These are phyloP conservation scores for Hanseniaspora gamundiae DNA, from an alignment of 1,139 yeast genomes.

Conservation along the genomic window DNA sequence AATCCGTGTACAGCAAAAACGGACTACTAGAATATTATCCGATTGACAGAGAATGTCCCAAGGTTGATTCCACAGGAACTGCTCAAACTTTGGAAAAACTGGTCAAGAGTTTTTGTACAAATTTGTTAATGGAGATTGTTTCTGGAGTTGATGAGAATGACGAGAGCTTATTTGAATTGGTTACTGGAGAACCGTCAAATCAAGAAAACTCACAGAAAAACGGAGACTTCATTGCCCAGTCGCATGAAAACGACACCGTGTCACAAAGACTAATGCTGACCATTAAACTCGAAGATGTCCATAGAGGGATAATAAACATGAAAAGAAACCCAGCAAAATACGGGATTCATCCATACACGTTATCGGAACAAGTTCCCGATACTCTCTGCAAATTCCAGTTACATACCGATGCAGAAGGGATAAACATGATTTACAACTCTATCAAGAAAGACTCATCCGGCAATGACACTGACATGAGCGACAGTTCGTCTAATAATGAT, in stretches of 20 bases:
- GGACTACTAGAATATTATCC: constrained; percentile 14
- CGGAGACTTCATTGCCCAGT: background rate
- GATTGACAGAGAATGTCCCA: constrained; percentile 9
- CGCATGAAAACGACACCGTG: background rate
- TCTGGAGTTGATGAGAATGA: background rate
- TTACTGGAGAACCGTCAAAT: background rate
- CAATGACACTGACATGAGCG: background rate
- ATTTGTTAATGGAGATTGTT: background rate
- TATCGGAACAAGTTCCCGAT: constrained; percentile 16
- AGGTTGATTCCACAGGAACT: constrained; percentile 10
- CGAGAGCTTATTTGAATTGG: constrained; percentile 6
- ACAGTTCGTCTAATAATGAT: too few species aligned
- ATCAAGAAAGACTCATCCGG: too few species aligned
- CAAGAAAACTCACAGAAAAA: background rate
- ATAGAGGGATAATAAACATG: constrained; percentile 13
- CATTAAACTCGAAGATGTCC: constrained; percentile 14
- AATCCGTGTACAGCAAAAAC: constrained; percentile 15
- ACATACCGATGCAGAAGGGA: background rate
- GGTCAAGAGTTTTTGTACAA: constrained; percentile 8
- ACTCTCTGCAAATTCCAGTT: constrained; percentile 13
- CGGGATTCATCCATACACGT: constrained; percentile 11
- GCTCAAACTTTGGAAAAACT: constrained; percentile 9
- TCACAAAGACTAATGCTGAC: constrained; percentile 13
- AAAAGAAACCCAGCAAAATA: constrained; percentile 8
- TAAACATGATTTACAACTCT: too few species aligned